Evolutionary conservation across 75 land plant genomes (phyloP).

Genomic region (Cupressus sempervirens): DNA sequence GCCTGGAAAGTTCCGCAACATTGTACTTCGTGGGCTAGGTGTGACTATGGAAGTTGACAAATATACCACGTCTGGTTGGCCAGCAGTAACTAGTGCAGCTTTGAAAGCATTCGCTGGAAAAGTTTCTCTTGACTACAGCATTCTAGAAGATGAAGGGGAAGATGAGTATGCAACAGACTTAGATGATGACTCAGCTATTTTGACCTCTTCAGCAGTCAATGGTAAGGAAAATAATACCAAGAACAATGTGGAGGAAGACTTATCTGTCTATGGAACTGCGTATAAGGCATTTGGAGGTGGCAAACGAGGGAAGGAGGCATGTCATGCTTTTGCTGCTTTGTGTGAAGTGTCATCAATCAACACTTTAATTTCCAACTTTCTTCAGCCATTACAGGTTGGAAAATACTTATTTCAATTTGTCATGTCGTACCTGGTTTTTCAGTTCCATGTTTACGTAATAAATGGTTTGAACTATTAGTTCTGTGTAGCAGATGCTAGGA

Average conservation of each 20-base stretch:
- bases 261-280: conserved; percentile 78
- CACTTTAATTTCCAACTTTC: conserved; percentile 88
- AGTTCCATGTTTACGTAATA: not conserved
- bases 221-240: not conserved
- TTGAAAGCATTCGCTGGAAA: conserved; percentile 79
- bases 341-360: conserved; percentile 90
- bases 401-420: not conserved
- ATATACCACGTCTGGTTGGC: conserved; percentile 81
- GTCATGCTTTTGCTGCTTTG: conserved; percentile 89
- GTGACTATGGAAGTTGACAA: conserved; percentile 48
- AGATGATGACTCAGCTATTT: conserved; percentile 14
- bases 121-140: conserved; percentile 51
- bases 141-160: conserved; percentile 26
- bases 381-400: conserved; percentile 87
- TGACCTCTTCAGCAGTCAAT: conserved; percentile 32
- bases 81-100: conserved; percentile 76
- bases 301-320: conserved; percentile 69
- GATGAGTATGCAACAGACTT: conserved; percentile 11
- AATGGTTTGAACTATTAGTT: not conserved
- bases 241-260: conserved; percentile 19
- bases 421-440: not conserved
- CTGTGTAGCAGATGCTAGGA: not conserved
- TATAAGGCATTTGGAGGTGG: conserved; percentile 72
- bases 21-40: conserved; percentile 42
- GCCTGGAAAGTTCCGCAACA: conserved; percentile 61